These are phyloP conservation scores for Penicillium polonicum DNA, from an alignment of 2,329 filamentous ascomycete species.

Conservation along the genomic window DNA sequence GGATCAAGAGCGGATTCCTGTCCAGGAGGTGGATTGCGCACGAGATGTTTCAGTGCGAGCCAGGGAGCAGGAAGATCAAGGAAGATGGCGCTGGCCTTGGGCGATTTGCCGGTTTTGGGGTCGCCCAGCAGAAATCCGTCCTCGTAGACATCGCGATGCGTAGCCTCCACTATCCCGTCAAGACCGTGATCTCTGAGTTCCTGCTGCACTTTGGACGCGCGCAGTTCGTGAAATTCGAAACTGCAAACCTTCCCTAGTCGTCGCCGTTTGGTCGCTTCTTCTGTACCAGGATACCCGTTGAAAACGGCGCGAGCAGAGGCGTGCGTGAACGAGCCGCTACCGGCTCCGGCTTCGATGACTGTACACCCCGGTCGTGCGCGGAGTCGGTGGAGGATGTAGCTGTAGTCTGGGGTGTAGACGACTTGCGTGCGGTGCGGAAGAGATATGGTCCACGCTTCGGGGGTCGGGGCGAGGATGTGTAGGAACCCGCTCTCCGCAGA, in stretches of 20 bases:
- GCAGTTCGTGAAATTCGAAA: conserved; percentile 51
- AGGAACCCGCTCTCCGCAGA: conserved; percentile 49
- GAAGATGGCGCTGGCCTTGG: conserved; percentile 49
- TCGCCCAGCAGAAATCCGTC: conserved; percentile 47
- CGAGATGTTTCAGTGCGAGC: conserved; percentile 50
- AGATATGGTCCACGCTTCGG: conserved; percentile 52
- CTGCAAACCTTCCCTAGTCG: conserved; percentile 49
- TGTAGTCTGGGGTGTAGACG: conserved; percentile 55
- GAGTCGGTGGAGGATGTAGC: conserved; percentile 52
- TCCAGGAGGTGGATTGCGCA: conserved; percentile 37
- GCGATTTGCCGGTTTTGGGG: conserved; percentile 37
- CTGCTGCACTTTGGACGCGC: conserved; percentile 41
- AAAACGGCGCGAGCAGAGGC: conserved; percentile 52
- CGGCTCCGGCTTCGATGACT: conserved; percentile 53
- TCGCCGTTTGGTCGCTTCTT: conserved; percentile 28
- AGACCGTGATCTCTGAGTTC: conserved; percentile 48
- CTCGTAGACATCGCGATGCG: conserved; percentile 51
- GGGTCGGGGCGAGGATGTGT: conserved; percentile 50
- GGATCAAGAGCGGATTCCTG: conserved; percentile 63
- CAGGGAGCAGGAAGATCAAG: conserved; percentile 53
- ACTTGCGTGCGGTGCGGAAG: conserved; percentile 54
- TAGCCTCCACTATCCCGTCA: conserved; percentile 45
- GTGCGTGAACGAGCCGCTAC: conserved; percentile 54
- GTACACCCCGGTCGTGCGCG: conserved; percentile 47
- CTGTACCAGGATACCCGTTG: conserved; percentile 41